Evolutionary conservation across 148 eudicot species (phyloP).

Genomic region (Persicaria tinctoria): DNA sequence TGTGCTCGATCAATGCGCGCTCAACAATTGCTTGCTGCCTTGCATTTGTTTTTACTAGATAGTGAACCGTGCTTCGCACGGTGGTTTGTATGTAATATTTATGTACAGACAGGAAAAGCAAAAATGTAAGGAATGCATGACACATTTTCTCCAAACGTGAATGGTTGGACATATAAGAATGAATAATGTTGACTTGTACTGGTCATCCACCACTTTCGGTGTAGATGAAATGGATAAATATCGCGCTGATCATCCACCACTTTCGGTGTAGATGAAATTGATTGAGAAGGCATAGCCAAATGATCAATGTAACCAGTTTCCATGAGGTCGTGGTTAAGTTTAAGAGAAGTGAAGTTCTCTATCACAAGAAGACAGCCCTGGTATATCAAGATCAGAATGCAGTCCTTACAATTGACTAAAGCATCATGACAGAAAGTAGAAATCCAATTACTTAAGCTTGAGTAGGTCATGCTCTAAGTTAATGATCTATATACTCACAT

Average conservation of each 20-base stretch:
- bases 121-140: not conserved
- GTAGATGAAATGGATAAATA: constrained; percentile 1
- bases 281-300: constrained; percentile 25
- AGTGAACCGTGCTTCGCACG: no score
- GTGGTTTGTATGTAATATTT: no score
- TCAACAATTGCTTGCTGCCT: no score
- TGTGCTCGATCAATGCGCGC: no score
- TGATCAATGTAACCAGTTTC: constrained; percentile 74
- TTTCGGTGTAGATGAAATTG: no score
- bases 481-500: not conserved
- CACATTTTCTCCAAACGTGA: not conserved
- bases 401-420: not conserved
- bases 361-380: constrained; percentile 83
- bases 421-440: not conserved
- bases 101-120: not conserved
- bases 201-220: no score
- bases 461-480: not conserved
- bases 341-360: constrained; percentile 55
- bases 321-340: constrained; percentile 85
- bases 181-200: constrained; percentile 9
- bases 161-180: not conserved
- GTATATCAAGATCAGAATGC: constrained; percentile 15
- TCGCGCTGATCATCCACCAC: no score
- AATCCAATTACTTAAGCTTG: not conserved
- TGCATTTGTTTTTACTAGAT: not conserved